Evolutionary conservation across 169 alveolate species (phyloP), one percentile per base, ranked within the genome.

Genomic region (Plasmodium chabaudi): DNA sequence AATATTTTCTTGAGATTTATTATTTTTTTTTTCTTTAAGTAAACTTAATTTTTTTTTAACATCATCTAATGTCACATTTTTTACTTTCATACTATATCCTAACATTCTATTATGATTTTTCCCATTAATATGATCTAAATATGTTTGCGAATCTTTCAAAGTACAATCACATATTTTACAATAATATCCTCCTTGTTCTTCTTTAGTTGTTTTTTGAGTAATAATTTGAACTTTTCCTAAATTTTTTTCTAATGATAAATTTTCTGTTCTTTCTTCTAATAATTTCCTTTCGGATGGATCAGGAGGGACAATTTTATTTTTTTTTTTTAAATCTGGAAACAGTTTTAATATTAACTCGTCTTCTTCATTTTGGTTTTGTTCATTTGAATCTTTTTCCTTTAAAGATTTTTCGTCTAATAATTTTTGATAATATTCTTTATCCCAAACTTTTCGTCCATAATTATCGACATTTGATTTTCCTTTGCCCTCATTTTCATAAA

Each of bases 81-180:
- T 98, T 19, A 96, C 98, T 21, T 97, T 92, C 98, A 97, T 97
- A 65, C 97, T 96, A 97, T 96, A 96, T 2, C 99, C 99, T 13
- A 96, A 89, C 87, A 95, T 92, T n/a, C 97, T 67, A 79, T 96
- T 96, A 75, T 97, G 99, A 68, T 95, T 95, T 63, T 96, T 94
- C 0, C 99, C 99, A 91, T 97, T 97, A 19, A 97, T 92, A 82
- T 97, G 99, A 77, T 97, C 99, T 74, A 95, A 72, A 92, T 96
- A 97, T 2, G 98, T 93, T 51, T 95, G 96, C 9, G 98, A 94
- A 86, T 97, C 98, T 74, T 95, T 95, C 44, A 96, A 75, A 13
- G 92, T 89, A 44, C 98, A 95, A 70, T 96, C 96, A 88, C 98
- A 97, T 15, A 89, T 72, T 61, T 95, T 93, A 88, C 98, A 95